A percentile compares a stretch with the other conserved stretches of the same genome.
Conservation (phyloP, 345 rosid species). For the Hypericum perforatum region DNA sequence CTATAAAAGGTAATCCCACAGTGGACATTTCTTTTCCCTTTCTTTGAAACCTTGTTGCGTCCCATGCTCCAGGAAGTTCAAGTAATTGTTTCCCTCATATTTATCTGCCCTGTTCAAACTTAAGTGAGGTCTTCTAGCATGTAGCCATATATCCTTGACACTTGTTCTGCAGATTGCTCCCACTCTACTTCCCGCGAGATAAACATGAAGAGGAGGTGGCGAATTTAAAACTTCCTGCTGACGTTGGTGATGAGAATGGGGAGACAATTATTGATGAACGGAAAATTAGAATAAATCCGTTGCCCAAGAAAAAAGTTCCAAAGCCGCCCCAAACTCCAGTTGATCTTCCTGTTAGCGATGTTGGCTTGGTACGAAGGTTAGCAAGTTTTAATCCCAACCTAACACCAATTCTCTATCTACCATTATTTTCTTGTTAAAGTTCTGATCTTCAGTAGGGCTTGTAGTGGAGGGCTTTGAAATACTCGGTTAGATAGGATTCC, state of each 20-base stretch:
- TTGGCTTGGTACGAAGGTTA: conserved; percentile 79
- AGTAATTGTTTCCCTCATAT: not conserved
- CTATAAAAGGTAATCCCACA: conserved; percentile 57
- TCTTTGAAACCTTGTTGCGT: not conserved
- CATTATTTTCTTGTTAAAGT: too few relatives aligned
- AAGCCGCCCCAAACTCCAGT: conserved; percentile 49
- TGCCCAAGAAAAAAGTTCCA: conserved; percentile 59
- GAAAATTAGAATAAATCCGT: conserved; percentile 82
- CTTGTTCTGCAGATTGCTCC: conserved; percentile 63
- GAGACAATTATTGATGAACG: conserved; percentile 94
- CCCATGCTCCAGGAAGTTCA: conserved; percentile 2
- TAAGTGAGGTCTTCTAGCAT: not conserved
- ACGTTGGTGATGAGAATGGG: conserved; percentile 98
- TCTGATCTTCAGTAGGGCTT: too few relatives aligned
- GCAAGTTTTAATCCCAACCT: conserved; percentile 12
- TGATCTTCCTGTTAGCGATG: conserved; percentile 60
- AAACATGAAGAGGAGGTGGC: conserved; percentile 87
- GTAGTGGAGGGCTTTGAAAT: too few relatives aligned
- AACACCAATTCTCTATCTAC: not conserved
- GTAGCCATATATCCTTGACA: conserved; percentile 6
- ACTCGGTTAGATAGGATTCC: too few relatives aligned
- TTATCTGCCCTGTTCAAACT: not conserved
- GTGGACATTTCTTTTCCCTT: conserved; percentile 5
- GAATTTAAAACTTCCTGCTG: conserved; percentile 87
- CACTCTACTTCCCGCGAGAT: conserved; percentile 95